Base-by-base conservation (phyloP, 2,329 filamentous ascomycete genomes). In the Ilyonectria mors-panacis region DNA sequence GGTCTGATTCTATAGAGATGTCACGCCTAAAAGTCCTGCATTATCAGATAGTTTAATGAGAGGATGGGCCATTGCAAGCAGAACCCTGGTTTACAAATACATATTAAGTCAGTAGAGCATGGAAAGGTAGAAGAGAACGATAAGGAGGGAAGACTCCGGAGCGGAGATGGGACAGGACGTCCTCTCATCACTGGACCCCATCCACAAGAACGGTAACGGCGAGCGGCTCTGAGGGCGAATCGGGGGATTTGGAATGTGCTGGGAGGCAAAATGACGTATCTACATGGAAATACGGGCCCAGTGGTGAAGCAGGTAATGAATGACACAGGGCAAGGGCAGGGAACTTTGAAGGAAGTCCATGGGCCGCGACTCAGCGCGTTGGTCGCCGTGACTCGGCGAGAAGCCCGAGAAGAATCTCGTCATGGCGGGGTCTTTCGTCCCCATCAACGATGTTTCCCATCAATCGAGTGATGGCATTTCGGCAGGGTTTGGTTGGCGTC, bases 371-470 rank as follows among this genome's bases (percentile, higher is more conserved):
- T 28, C 10, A 48, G 2, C 13, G 26, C 5, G 13, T 28, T 21
- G 17, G 5, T 19, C 9, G 6, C 28, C 12, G n/a, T n/a, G n/a
- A n/a, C 28, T 53, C 55, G 39, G 26, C 8, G 42, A 44, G 39
- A 44, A 42, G 9, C 3, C 37, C 37, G 28, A 44, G 17, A 37
- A 15, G n/a, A 21, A n/a, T 9, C 12, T 23, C n/a, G 10, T 7
- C 6, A 7, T 15, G 23, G 17, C 13, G 15, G n/a, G 15, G 0
- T 33, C n/a, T n/a, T 6, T 17, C 17, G 42, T 55, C 6, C 42
- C 48, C 55, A 55, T 37, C 54, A n/a, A n/a, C 62, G 30, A 55
- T 59, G 21, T 26, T 30, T 59, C 35, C 35, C 44, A 17, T 54
- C 28, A 6, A 53, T 45, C 44, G 6, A 23, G 4, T 26, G n/a